These are phyloP conservation scores for Phytophthora boehmeriae DNA, from an alignment of 352 stramenopile species.

Conservation along the genomic window DNA sequence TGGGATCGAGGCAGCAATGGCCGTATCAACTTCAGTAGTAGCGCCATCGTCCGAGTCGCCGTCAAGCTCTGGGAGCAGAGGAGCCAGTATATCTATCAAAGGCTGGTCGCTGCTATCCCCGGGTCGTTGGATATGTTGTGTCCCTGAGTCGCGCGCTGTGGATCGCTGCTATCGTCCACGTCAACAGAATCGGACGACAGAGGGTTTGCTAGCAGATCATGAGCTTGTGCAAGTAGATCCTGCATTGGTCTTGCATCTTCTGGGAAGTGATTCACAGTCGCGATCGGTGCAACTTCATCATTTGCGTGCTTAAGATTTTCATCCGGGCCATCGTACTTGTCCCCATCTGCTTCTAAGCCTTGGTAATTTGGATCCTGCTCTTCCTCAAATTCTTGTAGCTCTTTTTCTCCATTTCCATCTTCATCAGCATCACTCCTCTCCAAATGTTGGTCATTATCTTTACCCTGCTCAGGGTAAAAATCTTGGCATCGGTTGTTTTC, in stretches of 20 bases:
- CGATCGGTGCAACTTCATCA: not conserved
- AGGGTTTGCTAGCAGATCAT: constrained; percentile 20
- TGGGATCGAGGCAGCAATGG: constrained; percentile 17
- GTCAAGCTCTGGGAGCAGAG: constrained; percentile 1
- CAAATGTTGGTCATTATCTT: not conserved
- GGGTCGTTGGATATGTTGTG: constrained; percentile 5
- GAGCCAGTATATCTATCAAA: constrained; percentile 4
- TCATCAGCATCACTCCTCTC: not conserved
- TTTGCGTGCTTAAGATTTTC: constrained; percentile 1
- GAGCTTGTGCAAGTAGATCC: constrained; percentile 20
- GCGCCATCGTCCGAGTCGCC: constrained; percentile 10
- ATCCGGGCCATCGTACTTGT: constrained; percentile 19
- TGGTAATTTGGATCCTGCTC: constrained; percentile 8
- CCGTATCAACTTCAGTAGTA: constrained; percentile 14
- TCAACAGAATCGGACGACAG: constrained; percentile 13
- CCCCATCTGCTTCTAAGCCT: constrained; percentile 16
- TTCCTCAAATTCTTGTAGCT: not conserved
- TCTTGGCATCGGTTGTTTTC: not conserved
- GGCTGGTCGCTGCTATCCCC: constrained; percentile 10
- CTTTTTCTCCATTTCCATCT: constrained; percentile 2
- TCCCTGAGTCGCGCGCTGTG: constrained; percentile 1
- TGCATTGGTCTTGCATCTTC: not conserved
- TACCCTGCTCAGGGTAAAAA: not conserved
- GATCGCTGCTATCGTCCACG: constrained; percentile 6
- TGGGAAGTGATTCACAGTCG: not conserved